Evolutionary conservation across 1,139 yeast genomes (phyloP), one percentile per base, ranked within the genome.

Genomic region (Taiozyma onychis): DNA sequence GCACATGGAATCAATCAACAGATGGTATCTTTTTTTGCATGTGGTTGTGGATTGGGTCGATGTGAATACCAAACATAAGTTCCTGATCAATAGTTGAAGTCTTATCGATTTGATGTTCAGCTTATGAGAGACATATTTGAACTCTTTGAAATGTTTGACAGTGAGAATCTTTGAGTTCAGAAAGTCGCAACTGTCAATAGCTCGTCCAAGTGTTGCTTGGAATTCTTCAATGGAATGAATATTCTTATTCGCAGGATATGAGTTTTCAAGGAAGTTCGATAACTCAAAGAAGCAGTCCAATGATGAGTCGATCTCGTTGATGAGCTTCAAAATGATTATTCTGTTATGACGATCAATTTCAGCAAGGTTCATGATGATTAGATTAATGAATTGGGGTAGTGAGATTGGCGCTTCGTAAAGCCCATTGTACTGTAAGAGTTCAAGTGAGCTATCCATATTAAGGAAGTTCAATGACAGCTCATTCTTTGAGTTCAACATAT

Each of bases 221-320:
- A 32, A 32, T 13, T 32, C 18, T n/a, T 32, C 35, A n/a, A 32
- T 14, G 18, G 35, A 32, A n/a, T 32, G 35, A 7, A 32, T 32
- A n/a, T n/a, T 18, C 18, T 14, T 32, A 18, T 32, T 32, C 18
- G n/a, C 8, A 4, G 35, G 3, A 3, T 14, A n/a, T n/a, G 35
- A 13, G 3, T 32, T 32, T 32, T 32, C 18, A 32, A 32, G 16
- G 14, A 13, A n/a, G 18, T 32, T 32, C 2, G 35, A 32, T n/a
- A 32, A 9, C 2, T 43, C 39, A 22, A 53, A 53, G 43, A 53
- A 51, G 9, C 35, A 24, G 18, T 47, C 48, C 16, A 49, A 22
- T 16, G 55, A 53, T n/a, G 43, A 28, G 14, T 48, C 45, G 27
- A 49, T 24, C 3, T 41, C 21, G 35, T 51, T 53, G 22, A 53